phyloP scores from a whole-genome alignment of 2,329 filamentous ascomycete genomes.

The Ceratocystis lukuohia region DNA sequence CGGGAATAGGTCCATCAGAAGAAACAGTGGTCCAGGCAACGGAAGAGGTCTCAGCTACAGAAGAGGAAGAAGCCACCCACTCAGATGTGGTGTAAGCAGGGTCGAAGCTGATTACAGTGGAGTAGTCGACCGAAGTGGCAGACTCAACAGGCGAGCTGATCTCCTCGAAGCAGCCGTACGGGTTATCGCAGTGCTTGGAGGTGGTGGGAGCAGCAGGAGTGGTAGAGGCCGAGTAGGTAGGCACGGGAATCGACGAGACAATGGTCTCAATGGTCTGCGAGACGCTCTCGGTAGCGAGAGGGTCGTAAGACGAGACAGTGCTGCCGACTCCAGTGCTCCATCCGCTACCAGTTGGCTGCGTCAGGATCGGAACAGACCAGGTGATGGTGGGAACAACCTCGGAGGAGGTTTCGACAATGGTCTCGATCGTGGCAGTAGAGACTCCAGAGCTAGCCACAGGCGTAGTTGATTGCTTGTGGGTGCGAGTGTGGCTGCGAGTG shows the following conservation, averaged over 20 bases:
- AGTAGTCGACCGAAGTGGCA: background rate
- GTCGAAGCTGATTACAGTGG: constrained; percentile 9
- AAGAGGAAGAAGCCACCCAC: background rate
- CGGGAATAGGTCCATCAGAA: background rate
- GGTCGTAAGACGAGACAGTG: constrained; percentile 1
- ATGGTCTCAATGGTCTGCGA: background rate
- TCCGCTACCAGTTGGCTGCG: background rate
- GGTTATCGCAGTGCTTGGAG: constrained; percentile 12
- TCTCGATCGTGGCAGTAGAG: background rate
- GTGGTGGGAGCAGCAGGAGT: background rate
- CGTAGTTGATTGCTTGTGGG: constrained; percentile 9
- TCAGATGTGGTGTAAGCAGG: background rate
- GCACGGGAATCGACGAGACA: background rate
- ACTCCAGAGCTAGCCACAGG: background rate
- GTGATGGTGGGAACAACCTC: background rate
- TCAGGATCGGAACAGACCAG: constrained; percentile 4
- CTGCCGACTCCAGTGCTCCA: background rate
- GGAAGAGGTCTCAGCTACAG: constrained; percentile 3
- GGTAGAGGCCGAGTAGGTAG: background rate
- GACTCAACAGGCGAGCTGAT: background rate
- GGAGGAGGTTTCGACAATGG: background rate
- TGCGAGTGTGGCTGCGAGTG: background rate
- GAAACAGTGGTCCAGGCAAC: background rate
- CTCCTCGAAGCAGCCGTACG: constrained; percentile 13
- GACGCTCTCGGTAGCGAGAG: background rate